Percentiles rank a stretch among this genome's conserved stretches.
phyloP scores from a whole-genome alignment of 139 green algal genomes.

The Chlorella sp. region DNA sequence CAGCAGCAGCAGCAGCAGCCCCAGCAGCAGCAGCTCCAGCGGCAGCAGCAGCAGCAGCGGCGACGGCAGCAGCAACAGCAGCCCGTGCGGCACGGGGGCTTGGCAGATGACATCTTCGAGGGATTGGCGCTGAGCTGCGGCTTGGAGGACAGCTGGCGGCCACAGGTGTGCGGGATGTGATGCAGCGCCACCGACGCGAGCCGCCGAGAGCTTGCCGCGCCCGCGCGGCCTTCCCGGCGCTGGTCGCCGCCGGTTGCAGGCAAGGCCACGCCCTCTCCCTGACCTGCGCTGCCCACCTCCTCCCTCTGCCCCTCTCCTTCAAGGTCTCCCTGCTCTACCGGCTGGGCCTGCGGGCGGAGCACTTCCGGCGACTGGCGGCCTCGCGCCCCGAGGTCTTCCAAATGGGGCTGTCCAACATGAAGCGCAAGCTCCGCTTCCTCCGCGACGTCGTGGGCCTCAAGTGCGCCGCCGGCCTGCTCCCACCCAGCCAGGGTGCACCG shows the following conservation, averaged over 20 bases:
- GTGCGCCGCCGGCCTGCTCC: conserved; percentile 2
- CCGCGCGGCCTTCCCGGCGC: background rate
- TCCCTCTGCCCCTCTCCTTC: background rate
- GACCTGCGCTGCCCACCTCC: background rate
- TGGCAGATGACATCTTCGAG: conserved; percentile 25
- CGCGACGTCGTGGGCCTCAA: conserved; percentile 42
- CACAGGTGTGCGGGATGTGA: conserved; percentile 16
- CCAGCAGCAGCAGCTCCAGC: background rate
- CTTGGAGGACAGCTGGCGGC: conserved; percentile 25
- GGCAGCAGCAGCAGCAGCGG: background rate
- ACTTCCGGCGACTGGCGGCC: conserved; percentile 27
- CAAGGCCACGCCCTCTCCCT: background rate
- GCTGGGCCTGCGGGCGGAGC: conserved; percentile 21
- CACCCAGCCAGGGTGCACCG: no score
- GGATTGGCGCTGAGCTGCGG: conserved; percentile 10
- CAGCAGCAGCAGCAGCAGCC: background rate
- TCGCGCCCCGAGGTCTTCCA: conserved; percentile 38
- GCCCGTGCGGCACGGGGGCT: background rate
- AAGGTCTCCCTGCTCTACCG: conserved; percentile 36
- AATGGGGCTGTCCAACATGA: conserved; percentile 31
- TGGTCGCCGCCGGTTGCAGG: background rate
- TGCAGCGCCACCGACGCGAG: no score
- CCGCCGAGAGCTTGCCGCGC: background rate
- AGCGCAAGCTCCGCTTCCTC: conserved; percentile 52
- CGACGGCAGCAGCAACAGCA: background rate